Evolutionary conservation across 495 filamentous ascomycete genomes (phyloP).

Genomic region (Glonium stellatum): DNA sequence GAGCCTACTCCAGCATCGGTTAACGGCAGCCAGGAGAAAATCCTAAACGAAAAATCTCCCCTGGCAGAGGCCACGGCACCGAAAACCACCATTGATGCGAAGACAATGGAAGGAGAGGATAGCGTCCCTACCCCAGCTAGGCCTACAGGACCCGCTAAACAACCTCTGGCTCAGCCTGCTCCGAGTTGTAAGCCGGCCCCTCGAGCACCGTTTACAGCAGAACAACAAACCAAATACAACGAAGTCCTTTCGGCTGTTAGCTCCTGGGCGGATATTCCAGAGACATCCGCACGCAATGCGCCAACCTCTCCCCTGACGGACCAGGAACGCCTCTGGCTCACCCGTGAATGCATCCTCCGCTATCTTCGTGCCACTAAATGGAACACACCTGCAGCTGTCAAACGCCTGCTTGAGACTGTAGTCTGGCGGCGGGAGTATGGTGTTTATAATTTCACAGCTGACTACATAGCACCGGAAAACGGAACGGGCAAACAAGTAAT

Average conservation of each 20-base stretch:
- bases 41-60: slow-evolving; percentile 4
- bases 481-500: slow-evolving; percentile 92
- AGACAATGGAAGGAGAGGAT: neutral
- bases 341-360: slow-evolving; percentile 82
- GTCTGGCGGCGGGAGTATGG: slow-evolving; percentile 88
- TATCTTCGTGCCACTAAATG: slow-evolving; percentile 93
- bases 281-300: slow-evolving; percentile 49
- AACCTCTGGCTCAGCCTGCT: slow-evolving; percentile 61
- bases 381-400: slow-evolving; percentile 66
- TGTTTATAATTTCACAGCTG: slow-evolving; percentile 60
- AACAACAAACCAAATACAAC: slow-evolving; percentile 81
- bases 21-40: neutral
- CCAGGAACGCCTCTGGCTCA: slow-evolving; percentile 80
- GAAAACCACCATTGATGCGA: neutral
- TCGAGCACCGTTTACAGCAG: slow-evolving; percentile 52
- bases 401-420: slow-evolving; percentile 70
- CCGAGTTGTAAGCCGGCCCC: slow-evolving; percentile 48
- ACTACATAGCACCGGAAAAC: slow-evolving; percentile 84
- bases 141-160: slow-evolving; percentile 48
- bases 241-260: slow-evolving; percentile 59
- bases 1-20: neutral
- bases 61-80: neutral
- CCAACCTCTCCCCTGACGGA: slow-evolving; percentile 63
- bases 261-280: slow-evolving; percentile 64
- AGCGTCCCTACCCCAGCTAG: neutral